Evolutionary conservation across 2,329 filamentous ascomycete genomes (phyloP).

Genomic region (Sphaerulina vaccinii): DNA sequence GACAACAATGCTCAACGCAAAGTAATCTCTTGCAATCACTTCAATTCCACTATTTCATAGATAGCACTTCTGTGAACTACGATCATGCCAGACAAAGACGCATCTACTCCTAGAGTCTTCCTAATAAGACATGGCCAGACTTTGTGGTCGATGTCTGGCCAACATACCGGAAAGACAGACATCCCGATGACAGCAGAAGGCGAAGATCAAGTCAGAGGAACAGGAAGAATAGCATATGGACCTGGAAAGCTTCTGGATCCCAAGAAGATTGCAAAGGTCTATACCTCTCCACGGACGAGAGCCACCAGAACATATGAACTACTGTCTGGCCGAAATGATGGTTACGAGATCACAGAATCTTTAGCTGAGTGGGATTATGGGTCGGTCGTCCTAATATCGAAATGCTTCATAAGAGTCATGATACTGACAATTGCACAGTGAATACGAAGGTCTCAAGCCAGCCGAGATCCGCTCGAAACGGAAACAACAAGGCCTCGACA

Average conservation of each 20-base stretch:
- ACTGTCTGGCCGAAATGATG: conserved; percentile 38
- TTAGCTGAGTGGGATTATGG: conserved; percentile 85
- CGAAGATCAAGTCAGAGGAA: conserved; percentile 58
- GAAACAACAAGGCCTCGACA: conserved; percentile 56
- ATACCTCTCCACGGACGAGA: conserved; percentile 51
- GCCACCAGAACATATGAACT: conserved; percentile 52
- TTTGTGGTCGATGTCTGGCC: conserved; percentile 81
- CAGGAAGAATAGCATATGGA: conserved; percentile 51
- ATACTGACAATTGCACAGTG: conserved; percentile 14
- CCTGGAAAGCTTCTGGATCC: conserved; percentile 54
- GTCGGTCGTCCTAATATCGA: conserved; percentile 39
- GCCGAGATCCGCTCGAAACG: conserved; percentile 64
- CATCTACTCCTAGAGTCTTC: conserved; percentile 68
- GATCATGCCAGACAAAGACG: conserved; percentile 40
- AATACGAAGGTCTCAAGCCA: conserved; percentile 76
- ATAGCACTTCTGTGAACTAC: neutral
- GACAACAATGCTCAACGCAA: conserved; percentile 3
- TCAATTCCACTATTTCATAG: neutral
- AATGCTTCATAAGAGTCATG: neutral
- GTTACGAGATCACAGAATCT: conserved; percentile 59
- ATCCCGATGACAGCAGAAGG: conserved; percentile 81
- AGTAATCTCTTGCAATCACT: neutral
- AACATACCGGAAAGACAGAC: conserved; percentile 82
- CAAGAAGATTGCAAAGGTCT: conserved; percentile 47
- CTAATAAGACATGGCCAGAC: conserved; percentile 90